Evolutionary conservation across 768 basidiomycete genomes (phyloP).

Genomic region (Agaricus bisporus): DNA sequence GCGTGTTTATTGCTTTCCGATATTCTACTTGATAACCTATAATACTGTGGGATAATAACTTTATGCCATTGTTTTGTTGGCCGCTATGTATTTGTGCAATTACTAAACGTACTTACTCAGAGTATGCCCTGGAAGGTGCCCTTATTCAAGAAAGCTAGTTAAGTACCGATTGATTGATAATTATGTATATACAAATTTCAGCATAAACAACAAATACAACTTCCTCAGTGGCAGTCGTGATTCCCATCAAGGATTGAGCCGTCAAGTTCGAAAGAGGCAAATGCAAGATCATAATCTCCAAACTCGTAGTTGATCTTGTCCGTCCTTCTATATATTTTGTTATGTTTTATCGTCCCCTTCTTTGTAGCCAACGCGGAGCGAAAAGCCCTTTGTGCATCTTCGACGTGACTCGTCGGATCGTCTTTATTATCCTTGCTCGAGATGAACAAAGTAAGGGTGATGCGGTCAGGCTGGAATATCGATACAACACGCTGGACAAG

Average conservation of each 20-base stretch:
- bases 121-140: too few relatives aligned
- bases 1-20: not conserved
- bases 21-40: not conserved
- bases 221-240: too few relatives aligned
- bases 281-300: conserved; percentile 86
- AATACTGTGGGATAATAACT: not conserved
- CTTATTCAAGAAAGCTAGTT: too few relatives aligned
- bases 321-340: conserved; percentile 62
- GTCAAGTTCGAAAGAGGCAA: conserved; percentile 71
- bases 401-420: conserved; percentile 44
- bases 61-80: not conserved
- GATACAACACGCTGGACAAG: conserved; percentile 84
- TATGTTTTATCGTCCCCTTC: not conserved
- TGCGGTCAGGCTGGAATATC: conserved; percentile 86
- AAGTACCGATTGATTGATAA: too few relatives aligned
- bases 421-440: conserved; percentile 51
- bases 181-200: too few relatives aligned
- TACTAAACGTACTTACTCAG: too few relatives aligned
- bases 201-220: too few relatives aligned
- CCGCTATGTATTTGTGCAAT: not conserved
- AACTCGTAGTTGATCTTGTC: conserved; percentile 99
- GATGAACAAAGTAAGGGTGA: conserved; percentile 88
- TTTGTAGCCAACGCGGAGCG: conserved; percentile 44
- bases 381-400: conserved; percentile 72
- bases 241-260: not conserved